Conservation (phyloP, 2,329 filamentous ascomycete genomes). For the Pseudogymnoascus verrucosus region DNA sequence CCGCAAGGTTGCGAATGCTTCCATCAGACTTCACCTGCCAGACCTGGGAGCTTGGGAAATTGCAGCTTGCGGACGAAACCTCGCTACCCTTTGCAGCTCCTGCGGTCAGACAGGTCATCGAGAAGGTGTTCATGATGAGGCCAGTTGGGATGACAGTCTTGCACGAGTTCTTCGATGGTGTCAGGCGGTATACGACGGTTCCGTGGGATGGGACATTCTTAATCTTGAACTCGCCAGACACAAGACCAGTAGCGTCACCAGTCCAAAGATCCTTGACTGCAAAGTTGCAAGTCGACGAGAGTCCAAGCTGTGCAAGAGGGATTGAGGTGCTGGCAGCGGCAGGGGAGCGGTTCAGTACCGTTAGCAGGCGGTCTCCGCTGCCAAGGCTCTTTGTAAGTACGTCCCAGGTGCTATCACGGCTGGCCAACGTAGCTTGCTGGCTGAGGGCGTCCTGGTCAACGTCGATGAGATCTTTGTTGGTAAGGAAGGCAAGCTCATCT, state of each 20-base stretch:
- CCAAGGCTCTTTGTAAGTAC: constrained; percentile 36
- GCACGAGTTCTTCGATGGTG: constrained; percentile 22
- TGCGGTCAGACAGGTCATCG: constrained; percentile 34
- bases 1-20: constrained; percentile 32
- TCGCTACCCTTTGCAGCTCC: constrained; percentile 19
- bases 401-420: constrained; percentile 33
- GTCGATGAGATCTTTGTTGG: constrained; percentile 23
- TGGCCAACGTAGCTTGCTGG: constrained; percentile 32
- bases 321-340: constrained; percentile 27
- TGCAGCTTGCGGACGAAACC: constrained; percentile 32
- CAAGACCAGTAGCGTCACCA: constrained; percentile 24
- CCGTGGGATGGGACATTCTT: constrained; percentile 32
- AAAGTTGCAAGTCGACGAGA: constrained; percentile 13
- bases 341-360: constrained; percentile 37
- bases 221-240: constrained; percentile 26
- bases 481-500: constrained; percentile 30
- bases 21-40: constrained; percentile 33
- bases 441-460: constrained; percentile 15
- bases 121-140: constrained; percentile 42
- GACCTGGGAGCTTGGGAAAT: constrained; percentile 34
- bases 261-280: constrained; percentile 38
- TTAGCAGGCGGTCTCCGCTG: constrained; percentile 40
- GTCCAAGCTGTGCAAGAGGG: constrained; percentile 23
- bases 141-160: constrained; percentile 35
- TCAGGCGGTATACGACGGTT: constrained; percentile 34